Conservation (phyloP, 306 rosid genomes). For the Gastrolobium villosum region DNA sequence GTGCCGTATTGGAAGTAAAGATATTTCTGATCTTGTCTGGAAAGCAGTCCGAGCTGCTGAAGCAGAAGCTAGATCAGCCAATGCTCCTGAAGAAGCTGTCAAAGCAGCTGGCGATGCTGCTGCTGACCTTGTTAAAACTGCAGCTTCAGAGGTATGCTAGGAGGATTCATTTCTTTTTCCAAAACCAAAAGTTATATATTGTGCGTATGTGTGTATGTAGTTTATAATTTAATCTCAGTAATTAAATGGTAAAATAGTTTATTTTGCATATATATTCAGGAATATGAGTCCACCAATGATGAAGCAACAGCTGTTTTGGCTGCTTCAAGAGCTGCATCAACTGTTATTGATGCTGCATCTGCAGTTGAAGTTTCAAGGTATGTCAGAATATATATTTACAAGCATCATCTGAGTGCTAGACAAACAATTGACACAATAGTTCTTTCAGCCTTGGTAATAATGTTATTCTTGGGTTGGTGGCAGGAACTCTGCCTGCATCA, state of each 20-base stretch:
- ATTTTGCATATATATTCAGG: slow-evolving; percentile 61
- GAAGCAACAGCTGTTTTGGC: slow-evolving; percentile 92
- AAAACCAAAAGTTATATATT: neutral
- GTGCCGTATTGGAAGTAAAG: slow-evolving; percentile 82
- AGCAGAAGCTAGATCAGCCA: slow-evolving; percentile 93
- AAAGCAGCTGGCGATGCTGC: slow-evolving; percentile 98
- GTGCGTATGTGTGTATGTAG: neutral
- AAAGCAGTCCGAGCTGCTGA: slow-evolving; percentile 93
- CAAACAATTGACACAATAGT: neutral
- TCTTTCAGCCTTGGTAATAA: slow-evolving; percentile 33
- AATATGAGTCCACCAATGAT: slow-evolving; percentile 65
- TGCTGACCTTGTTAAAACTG: slow-evolving; percentile 94
- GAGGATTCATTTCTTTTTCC: neutral
- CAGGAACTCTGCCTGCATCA: slow-evolving; percentile 68
- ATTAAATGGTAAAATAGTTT: slow-evolving; percentile 33
- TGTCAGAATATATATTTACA: slow-evolving; percentile 36
- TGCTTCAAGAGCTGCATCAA: slow-evolving; percentile 89
- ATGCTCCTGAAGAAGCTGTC: slow-evolving; percentile 94
- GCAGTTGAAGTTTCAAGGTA: slow-evolving; percentile 92
- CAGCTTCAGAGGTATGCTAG: slow-evolving; percentile 82
- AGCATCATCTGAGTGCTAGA: slow-evolving; percentile 19
- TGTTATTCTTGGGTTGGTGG: slow-evolving; percentile 49
- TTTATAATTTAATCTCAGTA: neutral
- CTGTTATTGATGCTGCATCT: slow-evolving; percentile 92
- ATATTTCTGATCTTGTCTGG: slow-evolving; percentile 77